Evolutionary conservation across 805 yeast genomes (phyloP), one percentile per base, ranked within the genome.

Genomic region (Priceomyces carsonii): DNA sequence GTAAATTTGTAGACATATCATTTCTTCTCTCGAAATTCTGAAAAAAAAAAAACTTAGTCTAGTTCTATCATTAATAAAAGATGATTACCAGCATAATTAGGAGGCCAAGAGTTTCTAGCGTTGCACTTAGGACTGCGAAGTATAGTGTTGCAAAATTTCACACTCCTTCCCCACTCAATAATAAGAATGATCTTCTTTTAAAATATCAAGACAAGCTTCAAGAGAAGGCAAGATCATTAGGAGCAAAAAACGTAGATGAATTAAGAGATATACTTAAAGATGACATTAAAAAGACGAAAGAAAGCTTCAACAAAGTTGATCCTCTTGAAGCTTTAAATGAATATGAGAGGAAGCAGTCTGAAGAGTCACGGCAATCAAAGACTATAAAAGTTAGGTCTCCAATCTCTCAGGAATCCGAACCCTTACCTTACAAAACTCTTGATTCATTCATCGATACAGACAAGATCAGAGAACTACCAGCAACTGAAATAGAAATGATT

Each of bases 261-360:
- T 63, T 89, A 42, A 75, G 80, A 44, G 77, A 66, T 26, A 77
- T 74, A 43, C 59, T 82, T 43, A 80, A 82, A 48, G 83, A 78
- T 26, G 73, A 77, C 15, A 77, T 88, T 29, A 78, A 71, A 23
- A 51, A 59, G 22, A 74, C 69, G 31, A 82, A 79, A 53, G 69
- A 66, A 40, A 77, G 79, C 39, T 64, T 84, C 50, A 71, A 69
- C 52, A 75, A 69, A 36, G 60, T 84, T 9, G 95, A 87, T 53
- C 93, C 93, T 0, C 61, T 85, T 45, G 66, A 73, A 33, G 85
- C 81, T 41, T 60, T 83, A n/a, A 84, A 80, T 44, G 78, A 74
- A 26, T 70, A 66, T 44, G 76, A 76, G 47, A 57, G 64, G 37
- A 54, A 61, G 47, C 72, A 55, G 31, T 64, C 59, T 1, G 50